Percentiles rank a stretch among this genome's conserved stretches.
Conservation (phyloP, 1,139 yeast genomes). For the Pichia cactophila region DNA sequence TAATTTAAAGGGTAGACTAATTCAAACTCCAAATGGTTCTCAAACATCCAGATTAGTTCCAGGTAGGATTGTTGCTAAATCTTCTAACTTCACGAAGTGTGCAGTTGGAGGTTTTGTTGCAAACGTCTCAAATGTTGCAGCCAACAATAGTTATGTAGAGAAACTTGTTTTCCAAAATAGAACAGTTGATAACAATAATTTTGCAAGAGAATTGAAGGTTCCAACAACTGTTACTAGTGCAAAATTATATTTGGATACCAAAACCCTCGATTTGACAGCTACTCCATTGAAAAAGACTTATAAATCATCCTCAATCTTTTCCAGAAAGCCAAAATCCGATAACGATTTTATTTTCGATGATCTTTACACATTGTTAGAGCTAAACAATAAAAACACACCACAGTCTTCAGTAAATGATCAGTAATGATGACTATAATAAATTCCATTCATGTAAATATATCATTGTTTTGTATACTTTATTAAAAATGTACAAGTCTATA, state of each 20-base stretch:
- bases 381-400: not conserved
- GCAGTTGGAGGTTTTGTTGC: conserved; percentile 75
- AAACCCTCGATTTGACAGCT: conserved; percentile 19
- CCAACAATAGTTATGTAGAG: conserved; percentile 20
- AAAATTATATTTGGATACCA: conserved; percentile 17
- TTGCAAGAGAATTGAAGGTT: conserved; percentile 22
- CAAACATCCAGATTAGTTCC: conserved; percentile 52
- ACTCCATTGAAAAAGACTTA: conserved; percentile 16
- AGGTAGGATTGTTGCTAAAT: conserved; percentile 55
- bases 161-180: conserved; percentile 15
- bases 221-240: conserved; percentile 22
- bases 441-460: not conserved
- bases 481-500: not conserved
- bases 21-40: conserved; percentile 71
- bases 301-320: not conserved
- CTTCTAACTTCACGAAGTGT: conserved; percentile 38
- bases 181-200: conserved; percentile 19
- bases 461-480: not conserved
- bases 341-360: not conserved
- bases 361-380: not conserved
- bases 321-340: not conserved
- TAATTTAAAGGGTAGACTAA: conserved; percentile 59
- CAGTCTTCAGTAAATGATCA: not conserved
- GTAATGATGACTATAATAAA: not conserved
- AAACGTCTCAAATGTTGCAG: conserved; percentile 16